These are phyloP conservation scores for Neonectria coccinea DNA, from an alignment of 2,329 filamentous ascomycete genomes.

Conservation along the genomic window DNA sequence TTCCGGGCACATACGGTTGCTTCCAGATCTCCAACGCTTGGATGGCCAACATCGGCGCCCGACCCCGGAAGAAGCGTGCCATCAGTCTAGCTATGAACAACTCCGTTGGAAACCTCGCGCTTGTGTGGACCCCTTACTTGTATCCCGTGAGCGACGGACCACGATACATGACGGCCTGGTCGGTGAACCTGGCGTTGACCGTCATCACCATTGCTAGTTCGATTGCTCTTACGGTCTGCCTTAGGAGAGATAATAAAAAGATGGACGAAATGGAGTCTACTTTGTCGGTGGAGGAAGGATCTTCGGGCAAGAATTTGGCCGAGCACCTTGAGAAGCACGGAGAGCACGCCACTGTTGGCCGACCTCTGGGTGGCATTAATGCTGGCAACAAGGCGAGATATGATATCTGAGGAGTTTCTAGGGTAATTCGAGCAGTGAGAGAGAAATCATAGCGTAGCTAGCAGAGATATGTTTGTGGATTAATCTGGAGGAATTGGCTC, in stretches of 20 bases:
- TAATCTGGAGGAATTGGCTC: not conserved
- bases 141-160: conserved; percentile 29
- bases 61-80: conserved; percentile 29
- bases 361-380: conserved; percentile 20
- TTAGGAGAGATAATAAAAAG: conserved; percentile 34
- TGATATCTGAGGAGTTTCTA: conserved; percentile 14
- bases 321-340: conserved; percentile 33
- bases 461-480: not conserved
- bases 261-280: conserved; percentile 27
- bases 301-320: conserved; percentile 25
- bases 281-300: conserved; percentile 26
- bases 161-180: conserved; percentile 30
- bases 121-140: conserved; percentile 37
- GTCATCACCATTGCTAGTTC: conserved; percentile 41
- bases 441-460: not conserved
- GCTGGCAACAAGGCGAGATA: conserved; percentile 26
- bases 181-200: conserved; percentile 32
- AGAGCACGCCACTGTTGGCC: conserved; percentile 21
- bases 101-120: conserved; percentile 34
- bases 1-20: conserved; percentile 34
- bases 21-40: conserved; percentile 32
- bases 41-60: conserved; percentile 29
- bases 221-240: conserved; percentile 33
- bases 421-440: not conserved
- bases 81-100: conserved; percentile 35